These are phyloP conservation scores for Fomitiporia mediterranea DNA, from an alignment of 1,284 basidiomycete genomes.

Conservation along the genomic window DNA sequence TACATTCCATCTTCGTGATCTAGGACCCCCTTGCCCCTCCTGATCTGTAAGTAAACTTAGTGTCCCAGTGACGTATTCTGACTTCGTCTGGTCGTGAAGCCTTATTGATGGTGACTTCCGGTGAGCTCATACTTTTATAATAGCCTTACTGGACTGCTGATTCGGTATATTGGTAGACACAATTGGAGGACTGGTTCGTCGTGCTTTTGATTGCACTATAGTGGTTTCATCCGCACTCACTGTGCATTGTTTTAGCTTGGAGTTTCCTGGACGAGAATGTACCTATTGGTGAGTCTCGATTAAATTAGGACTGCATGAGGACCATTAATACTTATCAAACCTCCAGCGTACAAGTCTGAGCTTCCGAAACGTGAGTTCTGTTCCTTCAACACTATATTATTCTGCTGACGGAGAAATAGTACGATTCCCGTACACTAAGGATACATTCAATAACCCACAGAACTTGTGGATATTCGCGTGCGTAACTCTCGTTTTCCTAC, in stretches of 20 bases:
- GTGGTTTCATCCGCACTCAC: not conserved
- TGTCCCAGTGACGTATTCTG: not conserved
- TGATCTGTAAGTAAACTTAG: constrained; percentile 41
- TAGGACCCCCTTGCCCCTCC: constrained; percentile 59
- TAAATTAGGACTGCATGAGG: constrained; percentile 14
- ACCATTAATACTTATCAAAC: constrained; percentile 32
- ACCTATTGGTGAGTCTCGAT: constrained; percentile 40
- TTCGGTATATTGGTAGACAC: constrained; percentile 29
- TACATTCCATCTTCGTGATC: constrained; percentile 1
- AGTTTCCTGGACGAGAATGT: constrained; percentile 39
- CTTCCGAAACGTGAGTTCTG: constrained; percentile 30
- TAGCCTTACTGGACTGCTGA: not conserved
- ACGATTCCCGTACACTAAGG: constrained; percentile 55
- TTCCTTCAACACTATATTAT: not conserved
- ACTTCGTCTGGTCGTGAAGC: constrained; percentile 26
- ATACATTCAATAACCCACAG: constrained; percentile 61
- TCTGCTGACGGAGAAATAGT: constrained; percentile 31
- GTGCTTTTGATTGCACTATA: not conserved
- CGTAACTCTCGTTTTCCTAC: constrained; percentile 22
- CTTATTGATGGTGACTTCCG: constrained; percentile 51
- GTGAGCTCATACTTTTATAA: constrained; percentile 24
- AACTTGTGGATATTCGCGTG: constrained; percentile 57
- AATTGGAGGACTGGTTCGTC: constrained; percentile 50
- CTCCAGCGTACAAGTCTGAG: constrained; percentile 31
- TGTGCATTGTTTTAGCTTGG: constrained; percentile 29